Evolutionary conservation across 129 eudicot genomes (phyloP).

Genomic region (Erigeron canadensis): DNA sequence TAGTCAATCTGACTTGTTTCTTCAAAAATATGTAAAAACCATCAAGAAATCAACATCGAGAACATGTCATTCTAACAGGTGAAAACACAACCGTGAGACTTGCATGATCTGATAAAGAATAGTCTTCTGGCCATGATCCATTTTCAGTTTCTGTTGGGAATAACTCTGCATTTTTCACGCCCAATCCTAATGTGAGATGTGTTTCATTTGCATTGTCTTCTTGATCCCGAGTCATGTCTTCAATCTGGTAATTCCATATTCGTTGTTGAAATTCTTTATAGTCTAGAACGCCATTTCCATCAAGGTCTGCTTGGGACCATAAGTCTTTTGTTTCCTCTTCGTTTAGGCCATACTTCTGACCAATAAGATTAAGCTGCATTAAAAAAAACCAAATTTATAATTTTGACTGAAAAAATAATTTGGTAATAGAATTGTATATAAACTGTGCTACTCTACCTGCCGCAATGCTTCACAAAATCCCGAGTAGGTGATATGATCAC

Average conservation of each 20-base stretch:
- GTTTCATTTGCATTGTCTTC: conserved; percentile 36
- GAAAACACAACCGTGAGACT: conserved; percentile 89
- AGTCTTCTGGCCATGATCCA: conserved; percentile 96
- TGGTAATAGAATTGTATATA: not conserved
- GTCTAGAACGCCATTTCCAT: conserved; percentile 83
- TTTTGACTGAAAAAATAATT: not conserved
- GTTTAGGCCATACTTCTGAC: conserved; percentile 64
- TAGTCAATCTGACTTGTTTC: conserved; percentile 27
- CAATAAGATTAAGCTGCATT: conserved; percentile 75
- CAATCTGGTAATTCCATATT: conserved; percentile 62
- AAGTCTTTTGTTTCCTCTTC: conserved; percentile 72
- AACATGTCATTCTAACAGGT: conserved; percentile 73
- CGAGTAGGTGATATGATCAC: conserved; percentile 70
- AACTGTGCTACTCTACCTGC: conserved; percentile 45
- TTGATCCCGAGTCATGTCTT: conserved; percentile 27
- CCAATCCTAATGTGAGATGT: conserved; percentile 61
- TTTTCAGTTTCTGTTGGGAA: conserved; percentile 93
- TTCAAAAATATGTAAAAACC: conserved; percentile 9
- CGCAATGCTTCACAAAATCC: conserved; percentile 83
- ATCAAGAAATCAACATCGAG: conserved; percentile 35
- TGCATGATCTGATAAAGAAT: conserved; percentile 92
- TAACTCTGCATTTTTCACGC: conserved; percentile 78
- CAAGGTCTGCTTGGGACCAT: conserved; percentile 91
- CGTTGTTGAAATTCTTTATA: conserved; percentile 76
- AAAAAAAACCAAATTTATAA: not conserved